phyloP scores from a whole-genome alignment of 2,329 filamentous ascomycete species.

The Colletotrichum liaoningense region DNA sequence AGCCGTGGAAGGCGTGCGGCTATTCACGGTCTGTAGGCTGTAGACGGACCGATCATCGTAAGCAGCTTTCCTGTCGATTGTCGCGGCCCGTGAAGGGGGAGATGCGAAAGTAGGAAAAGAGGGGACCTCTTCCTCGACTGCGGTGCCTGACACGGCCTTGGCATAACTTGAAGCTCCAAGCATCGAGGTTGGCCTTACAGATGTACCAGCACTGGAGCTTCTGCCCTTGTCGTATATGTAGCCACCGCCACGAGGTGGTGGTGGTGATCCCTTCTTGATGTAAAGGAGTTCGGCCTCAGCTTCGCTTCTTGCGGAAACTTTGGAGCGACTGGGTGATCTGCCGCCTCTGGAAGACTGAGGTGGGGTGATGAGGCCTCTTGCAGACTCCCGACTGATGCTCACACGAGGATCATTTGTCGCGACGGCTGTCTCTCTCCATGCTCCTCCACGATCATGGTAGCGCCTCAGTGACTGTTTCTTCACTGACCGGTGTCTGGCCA shows the following conservation, averaged over 20 bases:
- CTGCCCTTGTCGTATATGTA: constrained; percentile 41
- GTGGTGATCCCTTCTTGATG: constrained; percentile 52
- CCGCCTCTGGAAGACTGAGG: constrained; percentile 31
- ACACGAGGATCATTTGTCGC: constrained; percentile 53
- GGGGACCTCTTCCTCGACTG: constrained; percentile 29
- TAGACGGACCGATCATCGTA: constrained; percentile 43
- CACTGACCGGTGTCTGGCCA: constrained; percentile 54
- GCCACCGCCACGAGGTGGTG: constrained; percentile 43
- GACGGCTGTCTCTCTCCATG: constrained; percentile 54
- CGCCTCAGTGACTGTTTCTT: constrained; percentile 50
- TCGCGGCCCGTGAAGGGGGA: constrained; percentile 29
- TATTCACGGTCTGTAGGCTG: constrained; percentile 24
- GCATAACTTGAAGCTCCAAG: constrained; percentile 49
- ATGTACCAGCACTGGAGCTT: constrained; percentile 37
- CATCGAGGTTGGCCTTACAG: constrained; percentile 43
- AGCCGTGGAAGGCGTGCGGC: neutral
- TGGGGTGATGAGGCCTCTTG: constrained; percentile 47
- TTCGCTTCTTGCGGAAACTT: constrained; percentile 48
- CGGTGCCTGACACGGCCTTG: constrained; percentile 38
- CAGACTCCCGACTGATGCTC: constrained; percentile 54
- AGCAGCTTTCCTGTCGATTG: constrained; percentile 29
- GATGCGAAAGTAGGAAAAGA: constrained; percentile 38
- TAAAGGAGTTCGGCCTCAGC: constrained; percentile 56
- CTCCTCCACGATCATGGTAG: constrained; percentile 56
- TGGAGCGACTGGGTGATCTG: constrained; percentile 42